Evolutionary conservation across 257 asterid species (phyloP).

Genomic region (Voacanga thouarsii): DNA sequence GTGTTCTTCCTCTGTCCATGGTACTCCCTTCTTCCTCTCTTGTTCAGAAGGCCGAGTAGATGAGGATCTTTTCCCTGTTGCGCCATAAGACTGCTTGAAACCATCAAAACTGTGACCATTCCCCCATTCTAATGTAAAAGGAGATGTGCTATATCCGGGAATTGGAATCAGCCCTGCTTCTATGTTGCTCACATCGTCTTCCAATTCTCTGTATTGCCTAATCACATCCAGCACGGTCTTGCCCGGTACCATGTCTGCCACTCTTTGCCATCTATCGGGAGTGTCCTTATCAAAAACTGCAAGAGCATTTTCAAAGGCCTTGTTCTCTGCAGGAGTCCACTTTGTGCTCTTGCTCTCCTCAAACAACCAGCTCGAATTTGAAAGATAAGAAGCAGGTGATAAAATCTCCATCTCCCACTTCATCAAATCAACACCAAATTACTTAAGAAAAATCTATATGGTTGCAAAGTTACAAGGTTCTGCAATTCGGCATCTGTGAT

Average conservation of each 20-base stretch:
- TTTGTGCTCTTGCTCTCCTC: conserved; percentile 52
- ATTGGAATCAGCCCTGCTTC: conserved; percentile 85
- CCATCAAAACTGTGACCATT: conserved; percentile 42
- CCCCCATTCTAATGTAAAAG: conserved; percentile 88
- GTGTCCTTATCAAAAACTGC: conserved; percentile 76
- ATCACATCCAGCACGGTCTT: conserved; percentile 74
- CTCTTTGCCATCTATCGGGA: conserved; percentile 88
- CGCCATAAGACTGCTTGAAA: conserved; percentile 37
- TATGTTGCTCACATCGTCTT: conserved; percentile 80
- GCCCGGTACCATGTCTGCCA: conserved; percentile 91
- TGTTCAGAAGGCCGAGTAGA: conserved; percentile 59
- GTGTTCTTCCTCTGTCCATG: conserved; percentile 98
- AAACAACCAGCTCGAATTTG: conserved; percentile 52
- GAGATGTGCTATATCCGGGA: conserved; percentile 61
- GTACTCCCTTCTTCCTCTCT: conserved; percentile 90
- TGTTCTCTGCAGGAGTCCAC: conserved; percentile 90
- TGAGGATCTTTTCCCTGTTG: conserved; percentile 49
- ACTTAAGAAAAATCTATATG: neutral
- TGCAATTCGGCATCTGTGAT: neutral
- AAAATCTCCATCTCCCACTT: conserved; percentile 83
- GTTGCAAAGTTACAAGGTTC: conserved; percentile 6
- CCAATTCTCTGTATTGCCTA: conserved; percentile 72
- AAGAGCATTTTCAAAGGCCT: conserved; percentile 85
- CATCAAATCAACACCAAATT: conserved; percentile 19
- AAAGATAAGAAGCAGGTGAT: conserved; percentile 53